Conservation (phyloP, 306 rosid genomes). For the Trifolium fragiferum region DNA sequence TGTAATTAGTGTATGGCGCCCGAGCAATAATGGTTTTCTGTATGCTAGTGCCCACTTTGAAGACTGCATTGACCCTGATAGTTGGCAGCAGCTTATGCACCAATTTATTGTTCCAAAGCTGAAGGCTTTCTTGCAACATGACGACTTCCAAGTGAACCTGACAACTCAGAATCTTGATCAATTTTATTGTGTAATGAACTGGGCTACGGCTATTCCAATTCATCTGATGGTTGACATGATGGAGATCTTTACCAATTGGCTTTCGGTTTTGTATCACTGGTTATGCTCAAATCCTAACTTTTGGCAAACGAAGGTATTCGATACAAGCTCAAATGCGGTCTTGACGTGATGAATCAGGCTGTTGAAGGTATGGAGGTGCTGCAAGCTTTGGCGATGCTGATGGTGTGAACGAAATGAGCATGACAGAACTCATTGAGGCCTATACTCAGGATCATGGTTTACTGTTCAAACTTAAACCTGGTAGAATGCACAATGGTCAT, state of each 20-base stretch:
- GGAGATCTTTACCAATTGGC: slow-evolving; percentile 87
- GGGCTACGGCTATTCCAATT: slow-evolving; percentile 83
- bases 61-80: slow-evolving; percentile 71
- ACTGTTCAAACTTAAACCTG: slow-evolving; percentile 74
- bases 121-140: slow-evolving; percentile 74
- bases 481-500: slow-evolving; percentile 75
- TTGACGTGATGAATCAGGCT: slow-evolving; percentile 89
- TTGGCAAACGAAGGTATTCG: slow-evolving; percentile 71
- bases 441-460: slow-evolving; percentile 73
- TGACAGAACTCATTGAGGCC: slow-evolving; percentile 83
- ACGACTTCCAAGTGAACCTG: slow-evolving; percentile 90
- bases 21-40: slow-evolving; percentile 83
- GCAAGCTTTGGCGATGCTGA: slow-evolving; percentile 62
- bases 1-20: slow-evolving; percentile 93
- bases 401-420: slow-evolving; percentile 66
- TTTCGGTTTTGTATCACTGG: slow-evolving; percentile 84
- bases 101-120: slow-evolving; percentile 85
- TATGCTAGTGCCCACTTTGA: slow-evolving; percentile 86
- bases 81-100: slow-evolving; percentile 93
- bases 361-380: slow-evolving; percentile 76
- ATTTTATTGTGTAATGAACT: slow-evolving; percentile 82
- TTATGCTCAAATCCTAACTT: slow-evolving; percentile 78
- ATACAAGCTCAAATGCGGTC: slow-evolving; percentile 70
- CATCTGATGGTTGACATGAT: slow-evolving; percentile 90
- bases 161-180: slow-evolving; percentile 81